Evolutionary conservation across 306 rosid genomes (phyloP), one percentile per base, ranked within the genome.

Genomic region (Vachellia pachyceras): DNA sequence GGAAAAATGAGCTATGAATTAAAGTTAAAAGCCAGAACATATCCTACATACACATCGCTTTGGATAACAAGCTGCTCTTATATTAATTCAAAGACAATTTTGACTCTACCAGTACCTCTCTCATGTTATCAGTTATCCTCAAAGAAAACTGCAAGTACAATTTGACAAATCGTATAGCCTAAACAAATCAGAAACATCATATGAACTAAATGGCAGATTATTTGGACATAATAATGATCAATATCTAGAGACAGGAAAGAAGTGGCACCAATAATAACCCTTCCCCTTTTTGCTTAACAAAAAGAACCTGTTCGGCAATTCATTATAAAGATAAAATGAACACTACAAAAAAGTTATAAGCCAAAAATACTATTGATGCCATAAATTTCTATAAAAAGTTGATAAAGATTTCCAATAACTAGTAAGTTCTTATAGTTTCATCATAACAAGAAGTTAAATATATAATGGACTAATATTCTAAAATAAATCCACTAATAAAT

Each of bases 241-340:
- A 44, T 57, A 52, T 79, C 18, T 41, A 25, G 52, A 80, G 61
- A 55, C 37, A 36, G 72, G 46, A 29, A 71, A 57, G 23, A 64
- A 55, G 47, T 76, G 20, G 47, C 73, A 46, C 15, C 36, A 55
- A 35, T 10, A 42, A 69, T 10, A 42, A 69, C 41, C 60, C 55
- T 57, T 55, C 10, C 74, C 15, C 20, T 29, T 37, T 72, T n/a
- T 4, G 20, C 12, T 20, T 22, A 65, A 72, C 25, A 64, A 36
- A 78, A 76, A 12, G 37, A 75, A 54, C 37, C 39, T 29, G 42
- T 77, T n/a, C 15, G 41, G 50, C 52, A 85, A 65, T 42, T 61
- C 44, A 64, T 55, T 69, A 58, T 6, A 69, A 57, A 41, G 79
- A 71, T 36, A 64, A 47, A 57, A 57, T 46, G 22, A 86, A 50